A percentile compares a stretch with the other conserved stretches of the same genome.
These are phyloP conservation scores for Vigna nakashimae DNA, from an alignment of 306 rosid species.

Conservation along the genomic window DNA sequence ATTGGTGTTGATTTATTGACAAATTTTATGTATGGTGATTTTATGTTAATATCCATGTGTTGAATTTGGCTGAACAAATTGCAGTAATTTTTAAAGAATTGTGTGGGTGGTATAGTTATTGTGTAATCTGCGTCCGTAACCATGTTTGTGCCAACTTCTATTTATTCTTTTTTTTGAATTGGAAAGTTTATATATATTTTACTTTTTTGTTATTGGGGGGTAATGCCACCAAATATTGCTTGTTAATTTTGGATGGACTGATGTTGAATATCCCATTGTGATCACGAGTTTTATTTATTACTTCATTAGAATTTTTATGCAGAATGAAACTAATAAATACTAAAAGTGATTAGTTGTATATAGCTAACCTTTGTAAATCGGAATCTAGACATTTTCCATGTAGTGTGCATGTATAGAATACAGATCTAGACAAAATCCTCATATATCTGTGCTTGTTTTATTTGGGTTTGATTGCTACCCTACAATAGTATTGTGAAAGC, in stretches of 20 bases:
- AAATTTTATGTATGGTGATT: background rate
- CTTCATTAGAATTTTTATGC: constrained; percentile 31
- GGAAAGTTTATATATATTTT: constrained; percentile 24
- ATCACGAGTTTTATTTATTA: constrained; percentile 20
- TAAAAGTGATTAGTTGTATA: constrained; percentile 16
- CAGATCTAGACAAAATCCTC: background rate
- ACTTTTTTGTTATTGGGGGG: constrained; percentile 20
- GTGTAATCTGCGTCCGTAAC: constrained; percentile 14
- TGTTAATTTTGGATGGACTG: background rate
- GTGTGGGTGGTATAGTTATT: constrained; percentile 1
- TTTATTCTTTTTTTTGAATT: constrained; percentile 3
- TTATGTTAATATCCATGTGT: constrained; percentile 11
- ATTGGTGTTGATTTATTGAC: constrained; percentile 1
- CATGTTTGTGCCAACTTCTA: constrained; percentile 21
- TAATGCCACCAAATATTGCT: background rate
- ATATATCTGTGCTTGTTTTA: constrained; percentile 20
- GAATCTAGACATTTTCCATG: constrained; percentile 24
- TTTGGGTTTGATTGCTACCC: constrained; percentile 37
- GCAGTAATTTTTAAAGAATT: background rate
- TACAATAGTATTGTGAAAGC: constrained; percentile 42
- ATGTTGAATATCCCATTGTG: too few relatives aligned
- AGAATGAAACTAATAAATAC: background rate
- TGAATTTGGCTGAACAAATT: constrained; percentile 17
- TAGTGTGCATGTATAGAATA: background rate
- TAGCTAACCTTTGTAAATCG: background rate